Evolutionary conservation across 371 early-diverging fungal species (phyloP), one percentile per base, ranked within the genome.

Genomic region (Mortierella sp.): DNA sequence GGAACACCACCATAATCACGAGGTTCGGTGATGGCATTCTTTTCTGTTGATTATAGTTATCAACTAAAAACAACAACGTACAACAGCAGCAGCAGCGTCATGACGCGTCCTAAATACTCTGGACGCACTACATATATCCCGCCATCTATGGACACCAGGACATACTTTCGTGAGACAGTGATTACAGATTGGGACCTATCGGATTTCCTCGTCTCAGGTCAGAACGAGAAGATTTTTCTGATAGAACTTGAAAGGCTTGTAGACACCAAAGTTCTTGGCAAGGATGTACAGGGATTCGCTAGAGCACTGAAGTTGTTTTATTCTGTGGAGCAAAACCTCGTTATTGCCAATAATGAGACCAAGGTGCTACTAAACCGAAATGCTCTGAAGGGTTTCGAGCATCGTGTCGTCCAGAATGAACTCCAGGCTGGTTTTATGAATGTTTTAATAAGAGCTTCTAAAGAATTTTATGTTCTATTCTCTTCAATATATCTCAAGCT

Each of bases 201-300:
- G 54, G 51, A 28, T 19, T 63, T 63, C 43, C 54, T 63, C n/a
- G 9, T 63, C n/a, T 53, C 53, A 31, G 64, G 64, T 35, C 54
- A 63, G 51, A 63, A 53, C 22, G 35, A 63, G 54, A 40, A 63
- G 3, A 40, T 51, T 34, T 63, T 53, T 22, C 23, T 63, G 64
- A 12, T 8, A 53, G 64, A 43, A 63, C 37, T 63, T 29, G 40
- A 32, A 49, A 35, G 34, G 34, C 49, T 63, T 53, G 19, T 22
- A 5, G 12, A 35, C 19, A 43, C 43, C 32, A 63, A 63, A 63
- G 53, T 34, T 23, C 2, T 53, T 28, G 35, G 54, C 49, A 62
- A 28, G 29, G 32, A 53, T 53, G 37, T 63, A 28, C 53, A 22
- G 64, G 64, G 2, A 35, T 63, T 63, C 37, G 64, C 64, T n/a